Percentiles rank a stretch among this genome's conserved stretches.
These are phyloP conservation scores for Brassica nigra DNA, from an alignment of 345 rosid genomes.

Conservation along the genomic window DNA sequence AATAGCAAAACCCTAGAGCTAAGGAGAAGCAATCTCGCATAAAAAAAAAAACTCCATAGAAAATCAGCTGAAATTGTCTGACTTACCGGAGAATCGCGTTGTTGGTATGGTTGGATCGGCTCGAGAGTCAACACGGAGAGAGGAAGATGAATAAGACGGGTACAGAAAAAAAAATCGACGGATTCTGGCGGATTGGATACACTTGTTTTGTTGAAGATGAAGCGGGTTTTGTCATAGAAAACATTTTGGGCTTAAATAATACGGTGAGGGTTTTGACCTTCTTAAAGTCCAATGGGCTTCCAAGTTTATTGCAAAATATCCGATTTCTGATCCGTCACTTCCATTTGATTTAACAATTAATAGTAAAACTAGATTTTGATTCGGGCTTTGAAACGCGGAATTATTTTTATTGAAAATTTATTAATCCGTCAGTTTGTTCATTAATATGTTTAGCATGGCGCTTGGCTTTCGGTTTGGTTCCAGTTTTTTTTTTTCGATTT, in stretches of 20 bases:
- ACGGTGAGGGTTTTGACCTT: background rate
- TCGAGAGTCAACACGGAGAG: constrained; percentile 30
- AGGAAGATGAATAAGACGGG: background rate
- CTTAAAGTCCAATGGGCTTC: background rate
- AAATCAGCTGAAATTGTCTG: constrained; percentile 15
- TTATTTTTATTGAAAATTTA: too few relatives aligned
- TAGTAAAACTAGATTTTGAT: too few relatives aligned
- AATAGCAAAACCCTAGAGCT: constrained; percentile 9
- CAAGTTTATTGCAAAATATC: background rate
- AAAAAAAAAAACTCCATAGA: background rate
- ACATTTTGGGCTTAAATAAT: background rate
- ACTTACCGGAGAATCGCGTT: constrained; percentile 31
- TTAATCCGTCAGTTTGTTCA: too few relatives aligned
- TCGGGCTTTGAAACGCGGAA: too few relatives aligned
- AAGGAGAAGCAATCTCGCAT: background rate
- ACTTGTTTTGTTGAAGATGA: background rate
- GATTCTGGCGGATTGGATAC: background rate
- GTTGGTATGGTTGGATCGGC: constrained; percentile 8
- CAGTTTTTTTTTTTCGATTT: too few relatives aligned
- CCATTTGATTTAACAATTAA: too few relatives aligned
- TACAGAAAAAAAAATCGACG: background rate
- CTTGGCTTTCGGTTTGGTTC: too few relatives aligned
- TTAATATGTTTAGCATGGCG: too few relatives aligned
- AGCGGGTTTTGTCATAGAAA: background rate
- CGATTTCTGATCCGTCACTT: too few relatives aligned